Evolutionary conservation across 176 grass and related monocot genomes (phyloP).

Genomic region (Calamus simplicifolius): DNA sequence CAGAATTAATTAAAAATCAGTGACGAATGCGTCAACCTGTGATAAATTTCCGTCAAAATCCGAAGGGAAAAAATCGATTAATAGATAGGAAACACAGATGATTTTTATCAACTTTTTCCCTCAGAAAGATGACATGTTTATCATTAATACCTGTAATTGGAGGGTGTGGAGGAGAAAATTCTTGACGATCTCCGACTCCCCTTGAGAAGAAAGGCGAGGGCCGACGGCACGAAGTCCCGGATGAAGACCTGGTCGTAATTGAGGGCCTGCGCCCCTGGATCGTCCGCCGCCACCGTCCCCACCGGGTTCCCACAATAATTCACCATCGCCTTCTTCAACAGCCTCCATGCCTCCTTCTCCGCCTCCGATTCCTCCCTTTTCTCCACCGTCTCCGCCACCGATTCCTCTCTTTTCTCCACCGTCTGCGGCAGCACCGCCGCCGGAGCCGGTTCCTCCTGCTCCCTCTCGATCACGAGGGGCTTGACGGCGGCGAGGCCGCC

Average conservation of each 20-base stretch:
- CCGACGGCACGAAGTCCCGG: conserved; percentile 90
- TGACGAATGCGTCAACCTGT: no score
- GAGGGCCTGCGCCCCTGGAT: neutral
- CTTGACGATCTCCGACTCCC: conserved; percentile 94
- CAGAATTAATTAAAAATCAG: no score
- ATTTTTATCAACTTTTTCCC: no score
- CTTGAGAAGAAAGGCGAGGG: conserved; percentile 86
- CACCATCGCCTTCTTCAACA: conserved; percentile 18
- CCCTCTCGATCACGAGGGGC: conserved; percentile 6
- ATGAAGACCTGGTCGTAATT: conserved; percentile 62
- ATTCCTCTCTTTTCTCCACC: neutral
- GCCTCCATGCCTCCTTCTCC: conserved; percentile 10
- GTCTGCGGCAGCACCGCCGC: no score
- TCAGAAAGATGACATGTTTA: conserved; percentile 10
- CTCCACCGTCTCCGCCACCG: neutral
- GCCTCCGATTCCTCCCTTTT: neutral
- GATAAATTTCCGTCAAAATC: no score
- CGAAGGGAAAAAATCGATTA: no score
- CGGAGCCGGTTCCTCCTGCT: no score
- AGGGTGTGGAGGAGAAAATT: conserved; percentile 97
- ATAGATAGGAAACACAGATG: no score
- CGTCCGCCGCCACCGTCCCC: conserved; percentile 10
- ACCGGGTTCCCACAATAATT: conserved; percentile 10
- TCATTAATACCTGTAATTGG: conserved; percentile 67
- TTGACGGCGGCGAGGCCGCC: neutral